Evolutionary conservation across 768 basidiomycete species (phyloP).

Genomic region (Suillus decipiens): DNA sequence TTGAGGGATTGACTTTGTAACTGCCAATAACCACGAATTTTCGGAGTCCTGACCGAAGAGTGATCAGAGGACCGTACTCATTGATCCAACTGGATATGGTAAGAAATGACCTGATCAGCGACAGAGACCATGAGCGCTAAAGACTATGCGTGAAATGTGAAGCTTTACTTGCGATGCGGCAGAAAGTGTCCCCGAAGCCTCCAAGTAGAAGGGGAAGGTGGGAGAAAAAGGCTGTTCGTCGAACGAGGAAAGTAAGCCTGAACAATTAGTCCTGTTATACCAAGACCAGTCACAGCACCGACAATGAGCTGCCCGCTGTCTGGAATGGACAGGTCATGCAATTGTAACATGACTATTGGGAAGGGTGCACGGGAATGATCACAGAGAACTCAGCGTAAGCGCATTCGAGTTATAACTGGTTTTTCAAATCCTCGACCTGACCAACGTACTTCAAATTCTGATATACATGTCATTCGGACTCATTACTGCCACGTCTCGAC

Average conservation of each 20-base stretch:
- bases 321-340: background rate
- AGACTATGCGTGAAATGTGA: background rate
- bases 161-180: background rate
- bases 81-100: background rate
- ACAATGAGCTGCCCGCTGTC: background rate
- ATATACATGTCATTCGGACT: too few species aligned
- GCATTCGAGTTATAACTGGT: background rate
- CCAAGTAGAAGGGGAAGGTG: background rate
- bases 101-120: background rate
- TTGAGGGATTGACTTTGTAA: background rate
- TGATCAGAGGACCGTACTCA: background rate
- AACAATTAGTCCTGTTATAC: background rate
- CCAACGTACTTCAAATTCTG: background rate
- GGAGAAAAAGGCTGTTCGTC: background rate
- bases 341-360: background rate
- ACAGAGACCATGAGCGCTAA: background rate
- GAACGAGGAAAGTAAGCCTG: background rate
- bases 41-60: background rate
- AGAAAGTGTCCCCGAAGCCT: background rate
- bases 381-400: background rate
- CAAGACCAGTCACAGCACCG: background rate
- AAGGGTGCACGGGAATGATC: background rate
- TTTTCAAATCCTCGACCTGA: background rate
- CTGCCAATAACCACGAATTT: background rate
- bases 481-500: background rate